phyloP scores from a whole-genome alignment of 2,329 filamentous ascomycete species.

The Hypocrella siamensis region DNA sequence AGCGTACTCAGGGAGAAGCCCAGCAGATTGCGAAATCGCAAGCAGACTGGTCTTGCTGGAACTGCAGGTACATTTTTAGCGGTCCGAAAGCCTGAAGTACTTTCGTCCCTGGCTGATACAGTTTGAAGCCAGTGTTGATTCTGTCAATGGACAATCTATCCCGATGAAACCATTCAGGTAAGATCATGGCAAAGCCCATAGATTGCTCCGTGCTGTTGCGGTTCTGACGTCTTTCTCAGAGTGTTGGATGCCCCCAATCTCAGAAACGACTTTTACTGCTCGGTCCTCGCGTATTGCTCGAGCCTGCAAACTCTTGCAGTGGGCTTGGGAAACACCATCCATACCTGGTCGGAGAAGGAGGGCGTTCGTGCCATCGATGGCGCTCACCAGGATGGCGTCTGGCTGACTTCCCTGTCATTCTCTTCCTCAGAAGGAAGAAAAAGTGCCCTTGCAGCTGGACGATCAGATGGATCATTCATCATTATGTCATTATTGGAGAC shows the following conservation, averaged over 20 bases:
- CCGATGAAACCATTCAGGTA: conserved; percentile 67
- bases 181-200: too few species aligned
- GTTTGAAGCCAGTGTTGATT: background rate
- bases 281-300: conserved; percentile 69
- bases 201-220: too few species aligned
- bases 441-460: conserved; percentile 71
- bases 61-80: too few species aligned
- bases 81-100: too few species aligned
- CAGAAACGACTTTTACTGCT: conserved; percentile 95
- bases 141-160: conserved; percentile 25
- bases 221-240: background rate
- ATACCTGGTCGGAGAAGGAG: conserved; percentile 70
- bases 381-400: conserved; percentile 12
- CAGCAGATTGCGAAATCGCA: too few species aligned
- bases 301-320: conserved; percentile 67
- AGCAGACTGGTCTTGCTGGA: too few species aligned
- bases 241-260: conserved; percentile 67
- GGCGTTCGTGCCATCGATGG: conserved; percentile 40
- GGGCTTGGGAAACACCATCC: conserved; percentile 63
- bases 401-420: conserved; percentile 78
- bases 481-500: conserved; percentile 64
- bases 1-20: too few species aligned
- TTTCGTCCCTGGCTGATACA: too few species aligned
- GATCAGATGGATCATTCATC: conserved; percentile 59
- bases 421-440: conserved; percentile 63